A percentile compares a stretch with the other conserved stretches of the same genome.
These are phyloP conservation scores for Babesia bigemina DNA, from an alignment of 169 alveolate genomes.

Conservation along the genomic window DNA sequence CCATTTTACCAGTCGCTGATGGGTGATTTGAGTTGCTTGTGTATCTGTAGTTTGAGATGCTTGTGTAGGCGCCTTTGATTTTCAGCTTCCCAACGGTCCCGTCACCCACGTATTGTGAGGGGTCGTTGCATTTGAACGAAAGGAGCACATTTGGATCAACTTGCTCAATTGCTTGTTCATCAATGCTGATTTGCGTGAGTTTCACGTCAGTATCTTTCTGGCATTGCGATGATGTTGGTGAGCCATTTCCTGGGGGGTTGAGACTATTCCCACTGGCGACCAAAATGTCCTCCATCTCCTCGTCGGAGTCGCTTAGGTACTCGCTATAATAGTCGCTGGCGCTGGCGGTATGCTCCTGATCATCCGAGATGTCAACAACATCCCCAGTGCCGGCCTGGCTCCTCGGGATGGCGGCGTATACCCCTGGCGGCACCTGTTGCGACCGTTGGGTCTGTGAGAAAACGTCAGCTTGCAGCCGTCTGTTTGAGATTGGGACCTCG, in stretches of 20 bases:
- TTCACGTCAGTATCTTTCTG: too few species aligned
- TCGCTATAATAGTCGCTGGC: neutral
- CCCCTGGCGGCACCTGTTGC: conserved; percentile 4
- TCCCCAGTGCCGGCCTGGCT: neutral
- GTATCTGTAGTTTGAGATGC: too few species aligned
- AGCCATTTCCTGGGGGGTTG: neutral
- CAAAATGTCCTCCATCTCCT: neutral
- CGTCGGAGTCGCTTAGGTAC: neutral
- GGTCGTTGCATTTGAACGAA: neutral
- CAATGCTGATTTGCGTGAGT: too few species aligned
- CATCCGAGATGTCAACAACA: neutral
- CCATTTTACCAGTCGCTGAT: too few species aligned
- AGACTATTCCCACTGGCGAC: neutral
- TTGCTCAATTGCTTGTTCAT: neutral
- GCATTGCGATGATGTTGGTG: too few species aligned
- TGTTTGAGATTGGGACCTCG: conserved; percentile 47
- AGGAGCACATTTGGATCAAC: neutral
- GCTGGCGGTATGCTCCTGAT: neutral
- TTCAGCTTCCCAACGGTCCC: neutral
- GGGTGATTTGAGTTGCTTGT: too few species aligned
- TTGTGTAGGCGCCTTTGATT: neutral
- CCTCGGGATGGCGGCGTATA: neutral
- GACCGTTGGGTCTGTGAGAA: conserved; percentile 14
- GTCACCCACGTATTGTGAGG: conserved; percentile 1
- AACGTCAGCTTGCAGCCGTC: neutral